phyloP scores from a whole-genome alignment of 73 alveolate genomes.

The Symbiodinium natans region DNA sequence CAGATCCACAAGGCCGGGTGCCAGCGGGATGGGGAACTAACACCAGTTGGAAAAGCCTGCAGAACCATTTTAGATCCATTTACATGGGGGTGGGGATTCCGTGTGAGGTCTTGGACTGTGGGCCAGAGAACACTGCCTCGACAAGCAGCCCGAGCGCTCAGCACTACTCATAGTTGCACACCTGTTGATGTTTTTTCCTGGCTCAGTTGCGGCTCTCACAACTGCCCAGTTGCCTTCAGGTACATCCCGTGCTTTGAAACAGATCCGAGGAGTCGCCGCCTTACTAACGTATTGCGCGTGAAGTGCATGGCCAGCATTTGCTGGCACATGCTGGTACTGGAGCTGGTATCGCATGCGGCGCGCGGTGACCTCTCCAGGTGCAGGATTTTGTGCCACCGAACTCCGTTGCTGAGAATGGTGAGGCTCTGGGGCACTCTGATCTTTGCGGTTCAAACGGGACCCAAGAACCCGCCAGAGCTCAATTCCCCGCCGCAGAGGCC shows the following conservation, averaged over 20 bases:
- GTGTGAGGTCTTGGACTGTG: background rate
- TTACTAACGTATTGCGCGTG: no score
- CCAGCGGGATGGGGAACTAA: background rate
- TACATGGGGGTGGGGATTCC: no score
- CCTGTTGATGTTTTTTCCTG: background rate
- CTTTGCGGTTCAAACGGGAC: no score
- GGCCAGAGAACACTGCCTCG: slow-evolving; percentile 7
- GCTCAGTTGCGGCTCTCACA: background rate
- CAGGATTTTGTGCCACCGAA: slow-evolving; percentile 2
- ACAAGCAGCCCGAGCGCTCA: background rate
- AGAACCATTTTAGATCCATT: background rate
- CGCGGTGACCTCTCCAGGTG: background rate
- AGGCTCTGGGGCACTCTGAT: no score
- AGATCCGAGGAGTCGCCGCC: background rate
- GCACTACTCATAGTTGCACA: background rate
- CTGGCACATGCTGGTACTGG: no score
- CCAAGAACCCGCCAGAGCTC: no score
- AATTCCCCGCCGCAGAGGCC: background rate
- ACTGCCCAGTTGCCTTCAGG: background rate
- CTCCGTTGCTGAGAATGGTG: background rate
- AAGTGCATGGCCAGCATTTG: no score
- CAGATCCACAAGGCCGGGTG: background rate
- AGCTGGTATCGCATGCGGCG: no score
- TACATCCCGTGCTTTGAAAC: slow-evolving; percentile 2
- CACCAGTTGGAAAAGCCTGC: background rate